A percentile compares a stretch with the other conserved stretches of the same genome.
Evolutionary conservation across 2,329 filamentous ascomycete genomes (phyloP).

Genomic region (Rhytidhysteron rufulum): DNA sequence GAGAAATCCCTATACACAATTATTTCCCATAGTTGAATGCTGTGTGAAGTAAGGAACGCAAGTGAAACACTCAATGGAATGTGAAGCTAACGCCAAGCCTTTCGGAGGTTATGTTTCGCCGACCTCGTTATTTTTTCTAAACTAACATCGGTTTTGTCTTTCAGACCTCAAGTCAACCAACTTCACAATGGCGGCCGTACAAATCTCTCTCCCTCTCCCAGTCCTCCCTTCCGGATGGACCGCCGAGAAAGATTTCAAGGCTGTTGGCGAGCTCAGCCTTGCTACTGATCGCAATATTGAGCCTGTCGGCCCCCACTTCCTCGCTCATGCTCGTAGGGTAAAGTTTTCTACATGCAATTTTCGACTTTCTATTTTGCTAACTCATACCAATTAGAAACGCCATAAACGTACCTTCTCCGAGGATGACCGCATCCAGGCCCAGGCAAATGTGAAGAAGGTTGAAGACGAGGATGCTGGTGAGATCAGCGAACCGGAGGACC

Average conservation of each 20-base stretch:
- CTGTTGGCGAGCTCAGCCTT: conserved; percentile 69
- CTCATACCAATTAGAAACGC: conserved; percentile 58
- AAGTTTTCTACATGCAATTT: conserved; percentile 24
- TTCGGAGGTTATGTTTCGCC: too few species aligned
- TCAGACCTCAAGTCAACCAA: too few species aligned
- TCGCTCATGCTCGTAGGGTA: conserved; percentile 92
- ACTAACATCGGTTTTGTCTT: too few species aligned
- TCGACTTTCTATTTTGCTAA: background rate
- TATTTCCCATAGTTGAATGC: conserved; percentile 13
- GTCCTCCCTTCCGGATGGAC: conserved; percentile 76
- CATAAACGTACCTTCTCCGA: conserved; percentile 98
- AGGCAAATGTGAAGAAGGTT: conserved; percentile 91
- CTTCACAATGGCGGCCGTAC: conserved; percentile 60
- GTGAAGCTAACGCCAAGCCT: conserved; percentile 3
- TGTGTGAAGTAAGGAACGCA: conserved; percentile 12
- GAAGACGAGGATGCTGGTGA: conserved; percentile 88
- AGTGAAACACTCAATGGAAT: conserved; percentile 13
- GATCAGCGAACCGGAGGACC: conserved; percentile 90
- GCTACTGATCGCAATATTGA: conserved; percentile 85
- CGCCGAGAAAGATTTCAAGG: conserved; percentile 88
- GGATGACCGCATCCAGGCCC: conserved; percentile 95
- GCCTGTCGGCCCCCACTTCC: conserved; percentile 94
- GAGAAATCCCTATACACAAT: conserved; percentile 3
- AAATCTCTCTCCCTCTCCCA: conserved; percentile 66
- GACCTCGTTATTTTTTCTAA: background rate